Conservation (phyloP, 2,329 filamentous ascomycete species). For the Tolypocladium pustulatum region DNA sequence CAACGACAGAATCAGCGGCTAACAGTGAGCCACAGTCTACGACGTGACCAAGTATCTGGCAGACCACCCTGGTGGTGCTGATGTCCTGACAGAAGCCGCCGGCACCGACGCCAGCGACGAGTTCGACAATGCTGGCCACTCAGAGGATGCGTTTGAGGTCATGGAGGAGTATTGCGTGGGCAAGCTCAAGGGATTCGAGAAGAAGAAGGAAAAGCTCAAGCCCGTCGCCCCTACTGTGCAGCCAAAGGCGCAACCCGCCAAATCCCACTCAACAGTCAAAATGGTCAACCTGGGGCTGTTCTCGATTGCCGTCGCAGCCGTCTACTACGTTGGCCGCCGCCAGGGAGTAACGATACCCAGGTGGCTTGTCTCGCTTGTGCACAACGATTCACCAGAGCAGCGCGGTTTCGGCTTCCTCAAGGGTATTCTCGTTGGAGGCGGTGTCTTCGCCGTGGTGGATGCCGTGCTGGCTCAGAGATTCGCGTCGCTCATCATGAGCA, state of each 20-base stretch:
- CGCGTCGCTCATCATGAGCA: neutral
- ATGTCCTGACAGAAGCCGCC: slow-evolving; percentile 66
- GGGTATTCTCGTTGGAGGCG: slow-evolving; percentile 25
- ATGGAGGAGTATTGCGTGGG: slow-evolving; percentile 28
- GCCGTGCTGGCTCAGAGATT: slow-evolving; percentile 11
- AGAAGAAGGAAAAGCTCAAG: slow-evolving; percentile 4
- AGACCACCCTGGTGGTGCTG: slow-evolving; percentile 63
- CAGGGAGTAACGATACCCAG: neutral
- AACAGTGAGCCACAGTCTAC: slow-evolving; percentile 33
- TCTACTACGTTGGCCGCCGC: slow-evolving; percentile 9
- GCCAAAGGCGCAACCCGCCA: neutral
- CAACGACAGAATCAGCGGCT: neutral
- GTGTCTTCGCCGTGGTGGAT: slow-evolving; percentile 19
- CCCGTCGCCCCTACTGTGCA: neutral
- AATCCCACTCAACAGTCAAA: neutral
- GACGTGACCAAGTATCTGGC: slow-evolving; percentile 45
- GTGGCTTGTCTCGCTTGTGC: neutral
- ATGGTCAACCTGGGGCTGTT: slow-evolving; percentile 10
- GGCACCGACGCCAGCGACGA: slow-evolving; percentile 70
- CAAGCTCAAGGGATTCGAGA: slow-evolving; percentile 20
- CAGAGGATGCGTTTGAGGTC: slow-evolving; percentile 43
- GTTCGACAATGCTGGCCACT: slow-evolving; percentile 79
- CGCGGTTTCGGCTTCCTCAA: slow-evolving; percentile 22
- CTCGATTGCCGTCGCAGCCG: slow-evolving; percentile 9
- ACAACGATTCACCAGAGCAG: slow-evolving; percentile 1